A percentile compares a stretch with the other conserved stretches of the same genome.
Conservation (phyloP, 345 rosid genomes). For the Lenwebbia sp. region DNA sequence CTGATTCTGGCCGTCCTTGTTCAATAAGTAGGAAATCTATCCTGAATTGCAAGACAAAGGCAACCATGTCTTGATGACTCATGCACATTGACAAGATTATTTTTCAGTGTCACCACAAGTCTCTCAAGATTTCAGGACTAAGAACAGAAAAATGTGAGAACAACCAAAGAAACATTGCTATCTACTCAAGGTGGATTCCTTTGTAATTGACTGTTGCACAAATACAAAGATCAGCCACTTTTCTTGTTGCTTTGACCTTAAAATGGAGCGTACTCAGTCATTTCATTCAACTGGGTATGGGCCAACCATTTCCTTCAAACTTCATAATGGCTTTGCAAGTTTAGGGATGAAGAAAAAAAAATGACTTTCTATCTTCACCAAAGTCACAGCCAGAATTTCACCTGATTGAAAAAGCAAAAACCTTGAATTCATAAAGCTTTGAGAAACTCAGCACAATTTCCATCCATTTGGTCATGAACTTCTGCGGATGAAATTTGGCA, state of each 20-base stretch:
- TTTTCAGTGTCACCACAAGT: not conserved
- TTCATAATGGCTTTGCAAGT: conserved; percentile 1
- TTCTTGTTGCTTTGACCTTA: not conserved
- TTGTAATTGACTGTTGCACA: not conserved
- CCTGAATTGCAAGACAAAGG: not conserved
- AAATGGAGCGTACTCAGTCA: not conserved
- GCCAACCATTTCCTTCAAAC: not conserved
- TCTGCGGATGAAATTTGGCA: not conserved
- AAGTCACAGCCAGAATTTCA: conserved; percentile 8
- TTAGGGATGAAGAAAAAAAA: not conserved
- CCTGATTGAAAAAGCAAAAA: not conserved
- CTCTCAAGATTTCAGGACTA: not conserved
- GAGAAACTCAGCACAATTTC: not conserved
- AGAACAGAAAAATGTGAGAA: not conserved
- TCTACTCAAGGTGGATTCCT: not conserved
- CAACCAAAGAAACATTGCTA: not conserved
- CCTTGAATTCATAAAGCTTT: not conserved
- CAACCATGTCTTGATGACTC: not conserved
- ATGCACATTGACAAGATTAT: not conserved
- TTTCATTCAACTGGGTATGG: not conserved
- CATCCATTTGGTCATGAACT: not conserved
- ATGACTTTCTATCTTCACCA: not conserved
- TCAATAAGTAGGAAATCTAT: not conserved
- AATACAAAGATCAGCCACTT: not conserved
- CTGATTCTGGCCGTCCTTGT: fast-evolving